phyloP scores from a whole-genome alignment of 2,329 filamentous ascomycete genomes.

The Coniochaeta pulveracea region DNA sequence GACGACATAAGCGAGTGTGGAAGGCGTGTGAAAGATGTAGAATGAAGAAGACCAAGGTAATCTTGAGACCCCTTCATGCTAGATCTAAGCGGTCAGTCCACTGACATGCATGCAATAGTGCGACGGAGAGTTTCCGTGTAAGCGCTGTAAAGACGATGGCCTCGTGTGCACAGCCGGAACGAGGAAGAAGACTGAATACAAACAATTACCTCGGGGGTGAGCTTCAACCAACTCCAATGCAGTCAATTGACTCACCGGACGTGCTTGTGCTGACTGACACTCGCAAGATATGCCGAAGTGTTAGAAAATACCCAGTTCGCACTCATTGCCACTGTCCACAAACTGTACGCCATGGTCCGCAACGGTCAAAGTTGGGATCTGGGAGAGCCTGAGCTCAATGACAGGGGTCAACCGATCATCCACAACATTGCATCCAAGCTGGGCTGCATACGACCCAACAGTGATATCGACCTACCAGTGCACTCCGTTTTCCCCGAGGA shows the following conservation, averaged over 20 bases:
- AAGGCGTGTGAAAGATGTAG: conserved; percentile 56
- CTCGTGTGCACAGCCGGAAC: conserved; percentile 52
- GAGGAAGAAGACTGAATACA: conserved; percentile 58
- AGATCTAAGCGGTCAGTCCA: conserved; percentile 3
- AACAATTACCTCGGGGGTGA: conserved; percentile 52
- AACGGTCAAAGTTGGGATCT: conserved; percentile 47
- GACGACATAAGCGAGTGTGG: conserved; percentile 53
- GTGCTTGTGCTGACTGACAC: conserved; percentile 6
- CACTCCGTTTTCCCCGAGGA: conserved; percentile 51
- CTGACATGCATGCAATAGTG: conserved; percentile 29
- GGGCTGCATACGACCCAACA: conserved; percentile 51
- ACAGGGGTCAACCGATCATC: conserved; percentile 50
- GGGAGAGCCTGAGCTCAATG: conserved; percentile 53
- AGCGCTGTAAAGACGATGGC: conserved; percentile 55
- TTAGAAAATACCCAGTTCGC: conserved; percentile 55
- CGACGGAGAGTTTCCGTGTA: conserved; percentile 55
- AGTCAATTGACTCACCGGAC: background rate
- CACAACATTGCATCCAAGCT: conserved; percentile 55
- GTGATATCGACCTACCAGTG: conserved; percentile 46
- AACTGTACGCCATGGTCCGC: conserved; percentile 53
- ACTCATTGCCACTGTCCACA: conserved; percentile 52
- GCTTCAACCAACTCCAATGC: conserved; percentile 14
- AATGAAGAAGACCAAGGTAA: conserved; percentile 61
- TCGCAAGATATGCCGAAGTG: conserved; percentile 47
- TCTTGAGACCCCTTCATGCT: conserved; percentile 2